These are phyloP conservation scores for Sporothrix brasiliensis DNA, from an alignment of 2,329 filamentous ascomycete genomes.

Conservation along the genomic window DNA sequence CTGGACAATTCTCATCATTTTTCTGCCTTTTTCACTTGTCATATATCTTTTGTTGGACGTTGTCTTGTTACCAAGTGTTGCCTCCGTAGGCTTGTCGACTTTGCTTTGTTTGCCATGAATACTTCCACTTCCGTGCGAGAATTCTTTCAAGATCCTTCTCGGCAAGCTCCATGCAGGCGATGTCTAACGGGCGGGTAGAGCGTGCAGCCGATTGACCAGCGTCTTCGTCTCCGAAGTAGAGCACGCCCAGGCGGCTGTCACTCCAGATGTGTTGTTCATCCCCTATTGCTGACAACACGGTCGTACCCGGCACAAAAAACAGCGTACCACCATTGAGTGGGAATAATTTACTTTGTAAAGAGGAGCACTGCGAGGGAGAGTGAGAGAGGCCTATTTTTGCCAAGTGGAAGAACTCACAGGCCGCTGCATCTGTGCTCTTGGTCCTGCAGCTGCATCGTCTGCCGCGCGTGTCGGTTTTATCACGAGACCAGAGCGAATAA, in stretches of 20 bases:
- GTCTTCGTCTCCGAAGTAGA: too few species aligned
- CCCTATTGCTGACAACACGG: conserved; percentile 15
- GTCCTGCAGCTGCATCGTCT: conserved; percentile 17
- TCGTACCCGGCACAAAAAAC: not conserved
- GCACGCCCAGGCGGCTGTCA: not conserved
- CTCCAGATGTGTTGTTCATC: not conserved
- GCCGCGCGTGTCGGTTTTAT: not conserved
- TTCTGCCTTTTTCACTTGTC: too few species aligned
- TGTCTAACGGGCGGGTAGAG: conserved; percentile 25
- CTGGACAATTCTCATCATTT: too few species aligned
- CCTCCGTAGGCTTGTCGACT: not conserved
- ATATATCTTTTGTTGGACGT: not conserved
- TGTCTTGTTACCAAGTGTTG: not conserved
- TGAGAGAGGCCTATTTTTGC: not conserved
- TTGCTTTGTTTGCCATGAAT: conserved; percentile 14
- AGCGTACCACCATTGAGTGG: not conserved
- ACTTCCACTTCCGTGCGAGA: not conserved
- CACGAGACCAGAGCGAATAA: not conserved
- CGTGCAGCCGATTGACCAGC: conserved; percentile 12
- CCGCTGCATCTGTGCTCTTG: conserved; percentile 16
- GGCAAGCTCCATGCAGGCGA: conserved; percentile 20
- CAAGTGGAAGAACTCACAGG: not conserved
- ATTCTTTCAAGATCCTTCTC: not conserved
- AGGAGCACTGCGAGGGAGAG: too few species aligned
- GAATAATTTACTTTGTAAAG: not conserved